Evolutionary conservation across 2,329 filamentous ascomycete genomes (phyloP).

Genomic region (Stemphylium beticola): DNA sequence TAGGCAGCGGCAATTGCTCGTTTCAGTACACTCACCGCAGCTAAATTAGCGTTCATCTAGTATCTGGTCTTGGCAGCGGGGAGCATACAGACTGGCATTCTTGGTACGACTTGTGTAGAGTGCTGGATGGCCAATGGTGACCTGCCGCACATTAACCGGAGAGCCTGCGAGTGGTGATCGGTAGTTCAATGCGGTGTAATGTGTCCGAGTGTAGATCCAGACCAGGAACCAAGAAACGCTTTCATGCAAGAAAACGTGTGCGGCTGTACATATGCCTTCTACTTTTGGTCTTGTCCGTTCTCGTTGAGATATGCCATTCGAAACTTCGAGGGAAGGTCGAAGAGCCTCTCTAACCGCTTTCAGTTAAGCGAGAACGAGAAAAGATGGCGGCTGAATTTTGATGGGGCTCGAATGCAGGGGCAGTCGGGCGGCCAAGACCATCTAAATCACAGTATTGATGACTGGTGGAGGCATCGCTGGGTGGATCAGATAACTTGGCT

Average conservation of each 20-base stretch:
- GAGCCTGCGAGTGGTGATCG: neutral
- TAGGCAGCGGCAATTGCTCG: slow-evolving; percentile 26
- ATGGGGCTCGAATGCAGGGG: neutral
- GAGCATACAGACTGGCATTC: slow-evolving; percentile 11
- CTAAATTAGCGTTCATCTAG: slow-evolving; percentile 29
- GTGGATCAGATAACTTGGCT: slow-evolving; percentile 6
- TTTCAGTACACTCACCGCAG: slow-evolving; percentile 22
- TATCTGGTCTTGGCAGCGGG: slow-evolving; percentile 29
- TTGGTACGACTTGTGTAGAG: slow-evolving; percentile 7
- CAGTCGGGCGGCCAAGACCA: slow-evolving; percentile 5
- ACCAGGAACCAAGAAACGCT: neutral
- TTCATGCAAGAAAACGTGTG: neutral
- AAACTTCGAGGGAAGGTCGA: neutral
- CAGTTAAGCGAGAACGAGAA: neutral
- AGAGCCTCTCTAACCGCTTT: neutral
- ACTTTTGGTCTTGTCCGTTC: neutral
- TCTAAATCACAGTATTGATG: neutral
- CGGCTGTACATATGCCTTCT: neutral
- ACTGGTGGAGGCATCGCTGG: neutral
- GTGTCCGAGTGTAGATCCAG: neutral
- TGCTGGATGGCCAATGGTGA: slow-evolving; percentile 8
- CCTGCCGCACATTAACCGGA: slow-evolving; percentile 5
- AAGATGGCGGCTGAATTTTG: neutral
- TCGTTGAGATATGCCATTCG: neutral
- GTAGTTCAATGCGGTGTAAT: slow-evolving; percentile 4